Evolutionary conservation across 139 green algal genomes (phyloP).

Genomic region (Closterium sp.): DNA sequence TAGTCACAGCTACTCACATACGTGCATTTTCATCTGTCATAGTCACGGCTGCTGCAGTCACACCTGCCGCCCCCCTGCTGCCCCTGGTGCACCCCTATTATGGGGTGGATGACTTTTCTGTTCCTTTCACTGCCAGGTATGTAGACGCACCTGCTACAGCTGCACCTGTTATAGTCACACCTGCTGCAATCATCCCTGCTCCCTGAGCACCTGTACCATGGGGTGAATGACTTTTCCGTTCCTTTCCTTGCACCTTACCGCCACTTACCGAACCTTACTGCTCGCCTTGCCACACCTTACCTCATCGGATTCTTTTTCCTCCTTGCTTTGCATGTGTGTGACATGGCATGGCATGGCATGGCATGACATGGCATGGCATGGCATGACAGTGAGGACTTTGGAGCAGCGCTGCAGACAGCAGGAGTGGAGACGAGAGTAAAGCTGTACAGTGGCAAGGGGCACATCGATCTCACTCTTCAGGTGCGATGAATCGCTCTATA

Average conservation of each 20-base stretch:
- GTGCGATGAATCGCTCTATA: not conserved
- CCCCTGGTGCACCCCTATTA: not conserved
- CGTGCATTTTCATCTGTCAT: no score
- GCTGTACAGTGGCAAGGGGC: conserved; percentile 44
- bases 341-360: not conserved
- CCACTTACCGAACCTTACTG: no score
- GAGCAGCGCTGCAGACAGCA: conserved; percentile 14
- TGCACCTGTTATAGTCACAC: no score
- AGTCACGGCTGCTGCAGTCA: no score
- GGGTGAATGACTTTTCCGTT: no score
- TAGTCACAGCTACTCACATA: not conserved
- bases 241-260: not conserved
- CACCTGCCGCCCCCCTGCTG: not conserved
- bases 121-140: not conserved
- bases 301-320: not conserved
- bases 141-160: not conserved
- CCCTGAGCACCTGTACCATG: not conserved
- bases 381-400: conserved; percentile 13
- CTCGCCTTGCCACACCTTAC: no score
- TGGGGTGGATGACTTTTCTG: not conserved
- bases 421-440: conserved; percentile 25
- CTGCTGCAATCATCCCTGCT: no score
- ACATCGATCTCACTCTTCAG: conserved; percentile 46
- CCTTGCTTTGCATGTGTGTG: not conserved
- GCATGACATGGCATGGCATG: no score